A percentile compares a stretch with the other conserved stretches of the same genome.
Evolutionary conservation across 371 early-diverging fungal genomes (phyloP).

Genomic region (Mortierella sp.): DNA sequence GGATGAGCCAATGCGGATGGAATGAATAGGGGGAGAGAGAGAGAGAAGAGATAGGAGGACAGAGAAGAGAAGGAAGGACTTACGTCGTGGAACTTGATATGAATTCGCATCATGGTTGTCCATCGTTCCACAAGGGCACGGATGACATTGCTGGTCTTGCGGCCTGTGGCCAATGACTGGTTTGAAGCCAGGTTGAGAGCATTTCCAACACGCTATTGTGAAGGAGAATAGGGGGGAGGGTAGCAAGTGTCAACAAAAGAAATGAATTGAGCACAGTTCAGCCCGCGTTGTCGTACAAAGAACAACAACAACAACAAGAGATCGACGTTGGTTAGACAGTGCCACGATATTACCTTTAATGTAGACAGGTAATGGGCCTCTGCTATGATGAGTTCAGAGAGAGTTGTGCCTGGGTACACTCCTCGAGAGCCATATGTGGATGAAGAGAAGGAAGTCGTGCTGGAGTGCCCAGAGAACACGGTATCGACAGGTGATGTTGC

Average conservation of each 20-base stretch:
- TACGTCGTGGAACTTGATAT: slow-evolving; percentile 53
- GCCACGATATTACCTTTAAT: slow-evolving; percentile 27
- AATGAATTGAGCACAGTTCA: background rate
- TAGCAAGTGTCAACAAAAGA: background rate
- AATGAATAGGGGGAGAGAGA: background rate
- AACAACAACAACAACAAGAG: background rate
- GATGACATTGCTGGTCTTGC: slow-evolving; percentile 36
- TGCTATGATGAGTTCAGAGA: slow-evolving; percentile 35
- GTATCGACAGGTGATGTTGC: slow-evolving; percentile 8
- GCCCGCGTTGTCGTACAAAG: background rate
- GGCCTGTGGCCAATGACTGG: slow-evolving; percentile 29
- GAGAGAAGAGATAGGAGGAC: background rate
- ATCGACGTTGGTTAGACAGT: background rate
- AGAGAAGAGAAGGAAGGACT: slow-evolving; percentile 2
- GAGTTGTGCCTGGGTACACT: slow-evolving; percentile 25
- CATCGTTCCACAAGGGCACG: slow-evolving; percentile 48
- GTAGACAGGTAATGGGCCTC: slow-evolving; percentile 46
- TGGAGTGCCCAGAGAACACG: slow-evolving; percentile 14
- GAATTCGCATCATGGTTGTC: slow-evolving; percentile 41
- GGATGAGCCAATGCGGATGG: background rate
- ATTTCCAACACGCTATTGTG: slow-evolving; percentile 45
- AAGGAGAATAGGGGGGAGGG: background rate
- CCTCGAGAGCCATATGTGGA: slow-evolving; percentile 1
- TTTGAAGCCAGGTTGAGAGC: slow-evolving; percentile 42
- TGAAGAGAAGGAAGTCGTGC: slow-evolving; percentile 5